Conservation (phyloP, 345 rosid genomes). For the Gossypium stocksii region DNA sequence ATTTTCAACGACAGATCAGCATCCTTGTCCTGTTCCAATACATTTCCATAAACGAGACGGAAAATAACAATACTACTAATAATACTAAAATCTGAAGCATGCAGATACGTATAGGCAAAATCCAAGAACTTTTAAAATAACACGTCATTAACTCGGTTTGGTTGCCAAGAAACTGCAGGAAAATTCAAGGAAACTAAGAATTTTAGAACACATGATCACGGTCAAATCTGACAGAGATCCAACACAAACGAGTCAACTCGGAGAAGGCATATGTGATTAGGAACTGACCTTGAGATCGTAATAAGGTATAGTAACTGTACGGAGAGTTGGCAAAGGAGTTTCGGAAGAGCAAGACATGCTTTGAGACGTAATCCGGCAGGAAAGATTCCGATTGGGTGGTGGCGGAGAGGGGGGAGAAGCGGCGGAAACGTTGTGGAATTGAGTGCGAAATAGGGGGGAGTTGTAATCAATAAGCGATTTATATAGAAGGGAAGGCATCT, state of each 20-base stretch:
- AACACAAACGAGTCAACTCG: not conserved
- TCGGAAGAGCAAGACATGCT: slow-evolving; percentile 41
- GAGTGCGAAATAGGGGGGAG: not conserved
- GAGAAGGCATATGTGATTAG: not conserved
- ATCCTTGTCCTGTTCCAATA: slow-evolving; percentile 46
- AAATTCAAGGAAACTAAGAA: slow-evolving; percentile 5
- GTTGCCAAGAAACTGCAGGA: slow-evolving; percentile 3
- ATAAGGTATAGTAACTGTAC: slow-evolving; percentile 68
- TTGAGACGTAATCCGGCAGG: slow-evolving; percentile 24
- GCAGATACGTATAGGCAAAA: not conserved
- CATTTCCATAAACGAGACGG: not conserved
- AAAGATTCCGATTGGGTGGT: slow-evolving; percentile 12
- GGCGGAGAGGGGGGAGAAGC: slow-evolving; percentile 20
- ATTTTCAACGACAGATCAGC: slow-evolving; percentile 65
- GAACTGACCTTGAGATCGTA: slow-evolving; percentile 58
- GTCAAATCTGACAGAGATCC: not conserved
- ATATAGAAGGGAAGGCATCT: slow-evolving; percentile 2
- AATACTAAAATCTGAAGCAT: not conserved
- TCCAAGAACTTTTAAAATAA: not conserved
- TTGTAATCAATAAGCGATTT: not conserved
- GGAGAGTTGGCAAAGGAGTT: slow-evolving; percentile 42
- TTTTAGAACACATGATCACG: not conserved
- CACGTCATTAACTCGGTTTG: slow-evolving; percentile 9
- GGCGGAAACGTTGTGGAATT: slow-evolving; percentile 1
- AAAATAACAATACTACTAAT: not conserved